Base-by-base conservation (phyloP, 2,329 filamentous ascomycete genomes). In the Elsinoe necatrix region DNA sequence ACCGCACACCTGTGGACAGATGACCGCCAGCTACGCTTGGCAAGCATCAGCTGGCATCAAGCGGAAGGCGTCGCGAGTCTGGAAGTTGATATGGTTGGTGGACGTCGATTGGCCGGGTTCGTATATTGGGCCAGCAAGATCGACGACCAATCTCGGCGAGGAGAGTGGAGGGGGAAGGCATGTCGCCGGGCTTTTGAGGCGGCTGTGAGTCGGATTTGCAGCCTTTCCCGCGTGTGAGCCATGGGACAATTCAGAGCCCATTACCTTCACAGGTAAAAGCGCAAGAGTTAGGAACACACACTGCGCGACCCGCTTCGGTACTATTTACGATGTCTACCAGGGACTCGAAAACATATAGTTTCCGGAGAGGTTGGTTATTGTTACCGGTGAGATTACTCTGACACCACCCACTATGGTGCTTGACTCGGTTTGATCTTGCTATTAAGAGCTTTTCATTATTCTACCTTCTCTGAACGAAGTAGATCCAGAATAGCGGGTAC, bases 401-500 rank as follows among this genome's bases (percentile, higher is more conserved):
- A n/a, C n/a, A n/a, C n/a, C n/a, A n/a, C n/a, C 41, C 5, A n/a
- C 18, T 45, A 45, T 23, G 18, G 21, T 45, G 21, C 41, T 23
- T 45, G 41, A 45, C 41, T 45, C 41, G 41, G 23, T 8, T 45
- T 11, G 20, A 23, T 45, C 6, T 18, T 18, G 18, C n/a, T n/a
- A n/a, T n/a, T 45, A 45, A 25, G 18, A 52, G 16, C 11, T 29
- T 16, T 12, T 16, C 14, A 48, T 18, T 14, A 23, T 20, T 5
- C 11, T 14, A 12, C 16, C 12, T 25, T 39, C 5, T 18, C 21
- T 35, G 48, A 16, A 2, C 20, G 18, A 57, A 92, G 71, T 57
- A 92, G 68, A 14, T 82, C 81, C 51, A 90, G 79, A 1, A 84
- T 86, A 75, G 87, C 83, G 63, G 88, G 82, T 18, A 87, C 79